Percentiles rank a stretch among this genome's conserved stretches.
phyloP scores from a whole-genome alignment of 2,329 filamentous ascomycete genomes.

The Paracamarosporium sp. region DNA sequence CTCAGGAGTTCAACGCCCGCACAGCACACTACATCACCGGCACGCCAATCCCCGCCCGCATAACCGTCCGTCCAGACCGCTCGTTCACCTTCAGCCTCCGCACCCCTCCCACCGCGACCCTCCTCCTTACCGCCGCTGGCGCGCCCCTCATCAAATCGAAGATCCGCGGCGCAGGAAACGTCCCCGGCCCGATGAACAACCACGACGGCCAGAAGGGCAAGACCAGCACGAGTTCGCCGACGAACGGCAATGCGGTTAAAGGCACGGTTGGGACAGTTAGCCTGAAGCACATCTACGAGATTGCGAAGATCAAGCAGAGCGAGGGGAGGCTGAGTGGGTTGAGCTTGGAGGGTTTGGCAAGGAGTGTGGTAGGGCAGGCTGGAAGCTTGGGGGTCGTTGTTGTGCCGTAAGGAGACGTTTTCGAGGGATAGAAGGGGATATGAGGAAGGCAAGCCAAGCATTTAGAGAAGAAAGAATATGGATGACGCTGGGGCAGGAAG shows the following conservation, averaged over 20 bases:
- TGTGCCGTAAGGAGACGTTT: conserved; percentile 51
- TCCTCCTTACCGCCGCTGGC: conserved; percentile 83
- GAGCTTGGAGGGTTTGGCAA: conserved; percentile 81
- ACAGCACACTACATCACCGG: conserved; percentile 84
- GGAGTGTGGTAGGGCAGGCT: conserved; percentile 70
- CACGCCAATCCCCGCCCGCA: conserved; percentile 86
- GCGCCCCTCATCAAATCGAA: conserved; percentile 78
- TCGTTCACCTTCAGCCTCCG: conserved; percentile 92
- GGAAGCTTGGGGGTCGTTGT: conserved; percentile 58
- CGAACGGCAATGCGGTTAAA: conserved; percentile 66
- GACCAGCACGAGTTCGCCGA: conserved; percentile 38
- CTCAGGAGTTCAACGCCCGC: conserved; percentile 93
- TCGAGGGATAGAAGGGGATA: neutral
- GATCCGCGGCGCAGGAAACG: conserved; percentile 71
- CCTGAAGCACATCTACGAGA: conserved; percentile 96
- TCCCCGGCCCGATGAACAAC: conserved; percentile 53
- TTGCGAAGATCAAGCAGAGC: conserved; percentile 87
- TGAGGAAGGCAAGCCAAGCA: too few species aligned
- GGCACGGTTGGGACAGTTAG: conserved; percentile 85
- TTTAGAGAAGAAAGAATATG: too few species aligned
- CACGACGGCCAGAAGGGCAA: conserved; percentile 47
- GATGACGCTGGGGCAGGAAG: neutral
- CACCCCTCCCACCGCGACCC: conserved; percentile 91
- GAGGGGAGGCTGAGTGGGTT: conserved; percentile 65
- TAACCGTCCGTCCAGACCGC: conserved; percentile 91